These are phyloP conservation scores for Pleomassaria siparia DNA, from an alignment of 2,329 filamentous ascomycete genomes.

Conservation along the genomic window DNA sequence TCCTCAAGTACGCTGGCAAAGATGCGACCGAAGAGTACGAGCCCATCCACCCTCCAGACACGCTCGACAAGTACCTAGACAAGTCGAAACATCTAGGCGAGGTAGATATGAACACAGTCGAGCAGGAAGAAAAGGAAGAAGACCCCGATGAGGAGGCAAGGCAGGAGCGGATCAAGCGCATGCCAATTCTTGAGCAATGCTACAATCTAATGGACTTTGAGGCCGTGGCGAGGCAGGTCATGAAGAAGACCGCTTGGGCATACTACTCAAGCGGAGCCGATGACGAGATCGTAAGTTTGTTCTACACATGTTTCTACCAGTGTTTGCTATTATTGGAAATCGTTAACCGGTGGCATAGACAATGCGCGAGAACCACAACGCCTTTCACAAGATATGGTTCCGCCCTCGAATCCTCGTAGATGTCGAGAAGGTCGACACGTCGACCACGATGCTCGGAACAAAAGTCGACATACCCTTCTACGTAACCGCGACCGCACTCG, in stretches of 20 bases:
- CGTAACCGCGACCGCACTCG: conserved; percentile 91
- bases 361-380: conserved; percentile 90
- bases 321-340: no score
- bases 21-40: conserved; percentile 53
- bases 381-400: conserved; percentile 98
- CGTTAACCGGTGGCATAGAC: conserved; percentile 58
- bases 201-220: conserved; percentile 75
- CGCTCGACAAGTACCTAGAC: conserved; percentile 48
- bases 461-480: conserved; percentile 89
- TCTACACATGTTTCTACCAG: background rate
- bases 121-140: conserved; percentile 36
- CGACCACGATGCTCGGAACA: conserved; percentile 90
- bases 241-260: conserved; percentile 97
- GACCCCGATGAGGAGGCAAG: conserved; percentile 71
- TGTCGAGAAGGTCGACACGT: conserved; percentile 82
- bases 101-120: conserved; percentile 40
- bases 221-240: conserved; percentile 81
- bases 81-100: conserved; percentile 45
- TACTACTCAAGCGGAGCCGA: conserved; percentile 96
- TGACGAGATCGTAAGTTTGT: conserved; percentile 71
- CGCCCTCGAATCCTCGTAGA: conserved; percentile 85
- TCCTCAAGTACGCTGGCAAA: conserved; percentile 73
- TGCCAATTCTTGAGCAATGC: conserved; percentile 50
- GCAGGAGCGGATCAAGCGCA: conserved; percentile 61
- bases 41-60: conserved; percentile 54